Percentiles rank a stretch among this genome's conserved stretches.
Evolutionary conservation across 495 filamentous ascomycete species (phyloP).

Genomic region (Tuber indicum): DNA sequence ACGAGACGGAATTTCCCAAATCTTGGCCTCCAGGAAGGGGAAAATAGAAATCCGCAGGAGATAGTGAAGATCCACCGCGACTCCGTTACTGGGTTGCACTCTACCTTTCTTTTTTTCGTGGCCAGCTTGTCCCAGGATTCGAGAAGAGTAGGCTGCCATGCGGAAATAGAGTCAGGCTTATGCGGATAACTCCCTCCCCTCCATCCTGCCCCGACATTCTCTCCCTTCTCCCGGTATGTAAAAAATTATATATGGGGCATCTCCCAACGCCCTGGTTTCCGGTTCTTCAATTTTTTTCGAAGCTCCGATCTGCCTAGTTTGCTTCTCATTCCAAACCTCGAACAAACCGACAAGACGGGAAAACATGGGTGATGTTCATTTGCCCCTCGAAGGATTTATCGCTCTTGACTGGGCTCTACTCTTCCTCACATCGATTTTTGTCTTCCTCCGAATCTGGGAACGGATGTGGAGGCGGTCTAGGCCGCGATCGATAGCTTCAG

Average conservation of each 20-base stretch:
- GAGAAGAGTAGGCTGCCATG: not conserved
- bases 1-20: not conserved
- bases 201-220: too few relatives aligned
- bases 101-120: not conserved
- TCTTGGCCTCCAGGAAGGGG: not conserved
- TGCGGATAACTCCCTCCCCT: not conserved
- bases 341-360: not conserved
- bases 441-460: conserved; percentile 41
- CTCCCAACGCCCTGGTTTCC: not conserved
- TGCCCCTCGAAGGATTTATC: conserved; percentile 41
- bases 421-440: conserved; percentile 41
- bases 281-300: not conserved
- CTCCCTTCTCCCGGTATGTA: not conserved
- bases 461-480: conserved; percentile 16
- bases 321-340: not conserved
- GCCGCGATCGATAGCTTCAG: conserved; percentile 14
- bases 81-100: not conserved
- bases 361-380: not conserved
- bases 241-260: not conserved
- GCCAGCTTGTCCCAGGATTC: not conserved
- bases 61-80: not conserved
- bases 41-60: not conserved
- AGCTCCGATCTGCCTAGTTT: not conserved
- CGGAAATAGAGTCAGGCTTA: not conserved
- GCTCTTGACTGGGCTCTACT: conserved; percentile 43